Conservation (phyloP, 805 yeast species). For the Metschnikowia lochheadii region DNA sequence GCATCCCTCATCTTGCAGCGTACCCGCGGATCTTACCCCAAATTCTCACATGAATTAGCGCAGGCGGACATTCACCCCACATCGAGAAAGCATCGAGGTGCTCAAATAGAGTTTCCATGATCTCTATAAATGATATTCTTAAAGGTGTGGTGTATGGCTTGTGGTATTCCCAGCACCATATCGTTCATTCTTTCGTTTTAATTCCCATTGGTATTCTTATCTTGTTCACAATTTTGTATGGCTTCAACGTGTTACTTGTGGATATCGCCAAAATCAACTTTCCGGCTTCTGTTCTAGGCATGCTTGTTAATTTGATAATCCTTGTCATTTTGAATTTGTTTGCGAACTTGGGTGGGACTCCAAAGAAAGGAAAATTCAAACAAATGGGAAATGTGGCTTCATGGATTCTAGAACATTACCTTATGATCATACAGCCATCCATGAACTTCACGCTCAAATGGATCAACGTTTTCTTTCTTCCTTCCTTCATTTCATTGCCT, state of each 20-base stretch:
- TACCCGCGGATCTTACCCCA: conserved; percentile 5
- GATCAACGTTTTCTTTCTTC: conserved; percentile 77
- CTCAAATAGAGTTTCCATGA: not conserved
- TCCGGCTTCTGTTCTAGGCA: conserved; percentile 69
- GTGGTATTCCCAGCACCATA: conserved; percentile 25
- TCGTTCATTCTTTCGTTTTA: conserved; percentile 39
- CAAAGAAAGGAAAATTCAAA: not conserved
- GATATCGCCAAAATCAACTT: conserved; percentile 46
- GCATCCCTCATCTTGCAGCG: not conserved
- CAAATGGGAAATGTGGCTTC: conserved; percentile 9
- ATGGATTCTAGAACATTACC: conserved; percentile 28
- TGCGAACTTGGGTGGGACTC: conserved; percentile 5
- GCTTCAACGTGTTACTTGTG: conserved; percentile 45
- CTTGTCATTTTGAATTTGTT: conserved; percentile 35
- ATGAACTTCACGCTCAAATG: conserved; percentile 67
- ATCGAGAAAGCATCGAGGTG: not conserved
- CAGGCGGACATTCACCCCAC: not conserved
- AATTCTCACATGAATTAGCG: not conserved
- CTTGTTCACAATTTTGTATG: conserved; percentile 47
- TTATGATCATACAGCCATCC: conserved; percentile 50
- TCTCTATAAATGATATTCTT: conserved; percentile 6
- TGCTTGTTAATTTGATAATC: conserved; percentile 53
- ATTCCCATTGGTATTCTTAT: conserved; percentile 48
- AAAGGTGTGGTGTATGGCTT: conserved; percentile 28
- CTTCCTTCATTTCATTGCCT: conserved; percentile 70